Conservation (phyloP, 176 grass and related monocot species). For the barley (Hordeum vulgare) region DNA sequence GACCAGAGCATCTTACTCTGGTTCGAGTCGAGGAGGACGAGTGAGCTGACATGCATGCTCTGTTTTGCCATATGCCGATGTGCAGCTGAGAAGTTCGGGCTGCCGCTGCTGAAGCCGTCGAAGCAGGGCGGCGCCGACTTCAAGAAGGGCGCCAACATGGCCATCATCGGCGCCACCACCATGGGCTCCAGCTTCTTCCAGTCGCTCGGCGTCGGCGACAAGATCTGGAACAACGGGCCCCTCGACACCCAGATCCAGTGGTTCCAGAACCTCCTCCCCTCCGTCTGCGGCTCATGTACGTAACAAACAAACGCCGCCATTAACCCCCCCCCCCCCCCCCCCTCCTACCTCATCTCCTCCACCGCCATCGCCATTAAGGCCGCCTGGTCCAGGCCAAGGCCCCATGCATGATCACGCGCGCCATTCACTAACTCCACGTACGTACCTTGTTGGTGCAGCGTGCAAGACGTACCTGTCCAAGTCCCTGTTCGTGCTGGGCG, state of each 20-base stretch:
- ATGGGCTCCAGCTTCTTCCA: constrained; percentile 72
- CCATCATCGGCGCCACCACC: constrained; percentile 81
- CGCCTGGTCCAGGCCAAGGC: background rate
- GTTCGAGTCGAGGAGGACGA: background rate
- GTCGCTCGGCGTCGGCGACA: constrained; percentile 64
- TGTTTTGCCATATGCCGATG: background rate
- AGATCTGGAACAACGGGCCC: constrained; percentile 86
- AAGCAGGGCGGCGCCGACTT: constrained; percentile 50
- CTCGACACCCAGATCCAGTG: constrained; percentile 82
- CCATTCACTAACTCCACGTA: background rate
- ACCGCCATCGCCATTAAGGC: background rate
- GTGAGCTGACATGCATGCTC: background rate
- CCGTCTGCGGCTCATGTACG: constrained; percentile 66
- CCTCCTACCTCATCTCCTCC: background rate
- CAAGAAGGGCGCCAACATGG: constrained; percentile 79
- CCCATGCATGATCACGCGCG: background rate
- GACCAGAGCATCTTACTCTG: background rate
- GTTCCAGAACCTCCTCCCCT: constrained; percentile 62
- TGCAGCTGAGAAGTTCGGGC: constrained; percentile 63
- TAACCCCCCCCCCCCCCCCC: too few relatives aligned
- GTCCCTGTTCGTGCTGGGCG: constrained; percentile 72
- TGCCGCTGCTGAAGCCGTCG: constrained; percentile 72
- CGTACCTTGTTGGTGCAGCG: background rate
- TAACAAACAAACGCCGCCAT: background rate
- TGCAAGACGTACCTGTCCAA: constrained; percentile 71